Evolutionary conservation across 2,329 filamentous ascomycete genomes (phyloP), one percentile per base, ranked within the genome.

Genomic region (Chalaropsis ovoidea): DNA sequence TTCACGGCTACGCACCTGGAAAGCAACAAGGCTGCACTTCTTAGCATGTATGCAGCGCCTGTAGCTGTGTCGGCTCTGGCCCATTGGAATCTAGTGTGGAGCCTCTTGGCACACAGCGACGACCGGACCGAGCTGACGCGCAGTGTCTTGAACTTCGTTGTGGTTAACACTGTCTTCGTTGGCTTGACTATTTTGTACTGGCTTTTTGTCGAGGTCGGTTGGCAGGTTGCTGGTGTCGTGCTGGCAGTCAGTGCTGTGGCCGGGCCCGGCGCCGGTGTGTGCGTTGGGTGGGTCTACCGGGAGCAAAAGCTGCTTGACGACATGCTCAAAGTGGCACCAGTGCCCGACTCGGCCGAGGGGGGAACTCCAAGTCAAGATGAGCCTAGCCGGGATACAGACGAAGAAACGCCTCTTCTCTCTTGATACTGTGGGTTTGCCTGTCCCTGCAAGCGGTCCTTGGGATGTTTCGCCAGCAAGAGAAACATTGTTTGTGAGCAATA

Each of bases 101-200:
- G 71, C 49, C 62, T 78, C 10, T 69, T 71, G 41, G 73, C 72
- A n/a, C 67, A 67, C 10, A 67, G 69, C 7, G 79, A 82, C 61
- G 79, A 82, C 69, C 74, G 79, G 43, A 74, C 74, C 58, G 76
- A 81, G 69, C 76, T 81, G 76, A 81, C 81, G n/a, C 75, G 76
- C 43, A 76, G 77, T 13, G 76, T 75, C 0, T 71, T 78, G 62
- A 72, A 72, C 60, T 78, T 81, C 63, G 75, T 82, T 64, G 75
- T 77, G 70, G 76, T 82, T 60, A 76, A 82, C 67, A 68, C 75
- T 5, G 71, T 76, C 27, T 80, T 78, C 68, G 73, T 81, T 56
- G 74, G 72, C 1, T 72, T 78, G 69, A 81, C 80, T 0, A 76
- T 81, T 3, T 68, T 82, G 41, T 82, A 82, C 71, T 82, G 80